These are phyloP conservation scores for Penicillium bovifimosum DNA, from an alignment of 495 filamentous ascomycete species.

Conservation along the genomic window DNA sequence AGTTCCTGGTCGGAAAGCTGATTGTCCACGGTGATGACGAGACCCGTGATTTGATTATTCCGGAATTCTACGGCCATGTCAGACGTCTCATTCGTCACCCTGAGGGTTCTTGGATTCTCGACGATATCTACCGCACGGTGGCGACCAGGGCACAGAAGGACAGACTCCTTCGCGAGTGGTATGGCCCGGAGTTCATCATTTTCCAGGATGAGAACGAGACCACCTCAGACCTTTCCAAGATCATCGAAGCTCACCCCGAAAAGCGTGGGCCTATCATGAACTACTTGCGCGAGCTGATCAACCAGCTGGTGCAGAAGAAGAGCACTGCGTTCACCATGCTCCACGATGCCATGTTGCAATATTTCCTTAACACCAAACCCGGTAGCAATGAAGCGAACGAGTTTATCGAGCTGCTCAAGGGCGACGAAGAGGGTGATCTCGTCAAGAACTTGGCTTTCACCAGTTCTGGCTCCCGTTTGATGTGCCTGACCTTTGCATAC, in stretches of 20 bases:
- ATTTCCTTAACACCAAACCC: slow-evolving; percentile 72
- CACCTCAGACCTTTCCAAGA: slow-evolving; percentile 58
- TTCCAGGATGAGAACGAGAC: slow-evolving; percentile 55
- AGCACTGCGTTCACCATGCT: slow-evolving; percentile 92
- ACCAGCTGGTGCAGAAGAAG: slow-evolving; percentile 90
- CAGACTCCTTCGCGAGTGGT: slow-evolving; percentile 88
- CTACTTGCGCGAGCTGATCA: slow-evolving; percentile 76
- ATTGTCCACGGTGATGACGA: slow-evolving; percentile 82
- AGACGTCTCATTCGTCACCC: slow-evolving; percentile 90
- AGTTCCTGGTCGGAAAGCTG: slow-evolving; percentile 92
- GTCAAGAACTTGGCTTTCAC: slow-evolving; percentile 96
- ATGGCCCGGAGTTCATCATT: slow-evolving; percentile 86
- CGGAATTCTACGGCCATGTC: slow-evolving; percentile 91
- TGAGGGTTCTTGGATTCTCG: slow-evolving; percentile 93
- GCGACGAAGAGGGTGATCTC: slow-evolving; percentile 81
- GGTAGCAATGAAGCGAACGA: slow-evolving; percentile 76
- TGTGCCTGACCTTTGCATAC: slow-evolving; percentile 73
- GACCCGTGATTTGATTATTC: slow-evolving; percentile 78
- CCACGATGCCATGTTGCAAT: slow-evolving; percentile 97
- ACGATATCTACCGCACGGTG: slow-evolving; percentile 86
- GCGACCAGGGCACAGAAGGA: slow-evolving; percentile 80
- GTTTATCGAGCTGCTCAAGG: slow-evolving; percentile 84
- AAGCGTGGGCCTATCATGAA: slow-evolving; percentile 83
- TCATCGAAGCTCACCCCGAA: slow-evolving; percentile 70
- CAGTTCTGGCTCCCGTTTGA: slow-evolving; percentile 74